These are phyloP conservation scores for Bipolaris cookei DNA, from an alignment of 2,329 filamentous ascomycete genomes.

Conservation along the genomic window DNA sequence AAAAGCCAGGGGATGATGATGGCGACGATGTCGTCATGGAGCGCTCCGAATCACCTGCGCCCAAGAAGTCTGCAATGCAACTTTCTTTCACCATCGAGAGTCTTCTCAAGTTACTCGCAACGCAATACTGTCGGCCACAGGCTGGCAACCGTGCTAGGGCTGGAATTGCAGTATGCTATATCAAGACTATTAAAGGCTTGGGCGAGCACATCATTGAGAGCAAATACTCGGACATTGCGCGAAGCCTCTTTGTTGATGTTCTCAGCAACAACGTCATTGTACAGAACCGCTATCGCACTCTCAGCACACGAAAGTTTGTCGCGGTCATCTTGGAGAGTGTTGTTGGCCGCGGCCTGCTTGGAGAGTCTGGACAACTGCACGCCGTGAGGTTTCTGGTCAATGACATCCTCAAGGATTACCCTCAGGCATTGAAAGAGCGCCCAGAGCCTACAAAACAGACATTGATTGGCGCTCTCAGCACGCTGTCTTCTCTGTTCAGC, in stretches of 20 bases:
- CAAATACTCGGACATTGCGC: slow-evolving; percentile 80
- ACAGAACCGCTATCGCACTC: slow-evolving; percentile 84
- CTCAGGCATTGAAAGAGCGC: slow-evolving; percentile 83
- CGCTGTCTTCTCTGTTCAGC: slow-evolving; percentile 77
- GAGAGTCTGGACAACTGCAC: slow-evolving; percentile 85
- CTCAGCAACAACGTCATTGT: slow-evolving; percentile 76
- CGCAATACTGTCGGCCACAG: slow-evolving; percentile 77
- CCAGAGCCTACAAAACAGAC: slow-evolving; percentile 88
- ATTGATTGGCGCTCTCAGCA: slow-evolving; percentile 77
- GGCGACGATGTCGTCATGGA: slow-evolving; percentile 75
- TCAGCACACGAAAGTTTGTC: slow-evolving; percentile 84
- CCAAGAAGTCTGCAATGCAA: slow-evolving; percentile 72
- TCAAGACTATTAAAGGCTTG: slow-evolving; percentile 76
- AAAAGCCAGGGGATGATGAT: slow-evolving; percentile 65
- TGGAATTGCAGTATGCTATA: slow-evolving; percentile 86
- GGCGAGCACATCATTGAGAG: slow-evolving; percentile 83
- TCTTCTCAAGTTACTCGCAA: slow-evolving; percentile 78
- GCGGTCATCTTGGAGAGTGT: slow-evolving; percentile 84
- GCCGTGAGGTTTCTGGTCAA: slow-evolving; percentile 84
- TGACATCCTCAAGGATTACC: slow-evolving; percentile 90
- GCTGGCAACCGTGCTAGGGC: slow-evolving; percentile 82
- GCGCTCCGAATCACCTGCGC: slow-evolving; percentile 75
- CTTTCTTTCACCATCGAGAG: slow-evolving; percentile 78
- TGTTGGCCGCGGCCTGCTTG: slow-evolving; percentile 79
- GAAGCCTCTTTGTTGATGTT: slow-evolving; percentile 80